Evolutionary conservation across 768 basidiomycete genomes (phyloP), one percentile per base, ranked within the genome.

Genomic region (Tricholoma furcatifolium): DNA sequence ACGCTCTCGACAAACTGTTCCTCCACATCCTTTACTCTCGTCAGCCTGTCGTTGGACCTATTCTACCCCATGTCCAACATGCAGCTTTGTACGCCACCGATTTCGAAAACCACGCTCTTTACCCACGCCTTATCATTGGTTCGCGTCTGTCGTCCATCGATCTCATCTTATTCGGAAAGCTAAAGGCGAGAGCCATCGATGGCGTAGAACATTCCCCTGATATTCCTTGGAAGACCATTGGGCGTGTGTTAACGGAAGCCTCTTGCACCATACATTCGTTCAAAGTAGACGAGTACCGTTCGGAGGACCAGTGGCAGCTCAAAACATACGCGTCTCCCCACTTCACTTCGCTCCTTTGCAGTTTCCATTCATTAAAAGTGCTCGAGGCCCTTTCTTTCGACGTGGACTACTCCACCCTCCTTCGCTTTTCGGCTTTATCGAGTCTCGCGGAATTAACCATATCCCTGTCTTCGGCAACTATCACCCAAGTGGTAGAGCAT

Each of bases 41-140:
- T 4, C 36, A 38, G 12, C 14, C 12, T n/a, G 21, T 42, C 20
- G 21, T 42, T 23, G 41, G 41, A 1, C 50, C 50, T 10, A 51
- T 51, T 23, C 43, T 51, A 14, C 50, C 50, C 27, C 34, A 24
- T 7, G 50, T 44, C 4, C 50, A 51, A 17, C 43, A 44, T 36
- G 50, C 35, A 10, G 44, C 41, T 42, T 36, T 51, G 18, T 51
- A 51, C 17, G 50, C 18, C 3, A 44, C 43, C 4, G 50, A 51
- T 35, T 51, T 51, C 3, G 43, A 51, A 18, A 47, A 47, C 11
- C 53, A 54, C 9, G 47, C 47, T 21, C 27, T 54, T 7, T 54
- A 54, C 32, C 53, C 53, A 21, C 53, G 53, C 4, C 53, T 54
- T 7, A 50, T 54, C 4, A 44, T 54, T 18, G 48, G 53, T 4